Percentiles rank a stretch among this genome's conserved stretches.
These are phyloP conservation scores for Naganishia onofrii DNA, from an alignment of 768 basidiomycete genomes.

Conservation along the genomic window DNA sequence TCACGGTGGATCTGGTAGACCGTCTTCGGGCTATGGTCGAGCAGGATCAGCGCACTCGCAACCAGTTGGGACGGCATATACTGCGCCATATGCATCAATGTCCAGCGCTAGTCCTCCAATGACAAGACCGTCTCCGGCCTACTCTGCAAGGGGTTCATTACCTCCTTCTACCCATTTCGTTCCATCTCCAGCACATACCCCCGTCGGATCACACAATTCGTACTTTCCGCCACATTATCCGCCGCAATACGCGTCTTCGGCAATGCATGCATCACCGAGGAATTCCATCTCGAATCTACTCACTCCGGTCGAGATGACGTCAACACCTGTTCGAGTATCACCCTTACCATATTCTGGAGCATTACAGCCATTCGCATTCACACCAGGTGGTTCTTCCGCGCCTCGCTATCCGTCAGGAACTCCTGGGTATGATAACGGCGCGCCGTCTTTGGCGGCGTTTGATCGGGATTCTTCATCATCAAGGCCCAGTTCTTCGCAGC, in stretches of 20 bases:
- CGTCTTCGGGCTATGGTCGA: not conserved
- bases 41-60: constrained; percentile 1
- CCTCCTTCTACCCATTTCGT: not conserved
- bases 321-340: not conserved
- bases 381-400: not conserved
- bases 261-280: not conserved
- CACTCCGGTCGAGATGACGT: not conserved
- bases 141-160: constrained; percentile 4
- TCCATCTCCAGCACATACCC: constrained; percentile 1
- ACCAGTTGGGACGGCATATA: not conserved
- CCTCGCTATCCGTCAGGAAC: not conserved
- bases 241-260: not conserved
- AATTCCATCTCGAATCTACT: not conserved
- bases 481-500: constrained; percentile 1
- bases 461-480: not conserved
- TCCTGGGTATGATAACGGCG: not conserved
- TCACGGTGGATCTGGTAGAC: not conserved
- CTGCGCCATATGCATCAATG: not conserved
- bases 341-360: not conserved
- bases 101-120: not conserved
- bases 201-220: not conserved
- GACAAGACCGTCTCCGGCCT: not conserved
- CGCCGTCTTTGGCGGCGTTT: not conserved
- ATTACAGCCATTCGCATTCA: constrained; percentile 10
- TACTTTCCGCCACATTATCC: constrained; percentile 2